phyloP scores from a whole-genome alignment of 306 rosid species.

The Cucumis cinereus region DNA sequence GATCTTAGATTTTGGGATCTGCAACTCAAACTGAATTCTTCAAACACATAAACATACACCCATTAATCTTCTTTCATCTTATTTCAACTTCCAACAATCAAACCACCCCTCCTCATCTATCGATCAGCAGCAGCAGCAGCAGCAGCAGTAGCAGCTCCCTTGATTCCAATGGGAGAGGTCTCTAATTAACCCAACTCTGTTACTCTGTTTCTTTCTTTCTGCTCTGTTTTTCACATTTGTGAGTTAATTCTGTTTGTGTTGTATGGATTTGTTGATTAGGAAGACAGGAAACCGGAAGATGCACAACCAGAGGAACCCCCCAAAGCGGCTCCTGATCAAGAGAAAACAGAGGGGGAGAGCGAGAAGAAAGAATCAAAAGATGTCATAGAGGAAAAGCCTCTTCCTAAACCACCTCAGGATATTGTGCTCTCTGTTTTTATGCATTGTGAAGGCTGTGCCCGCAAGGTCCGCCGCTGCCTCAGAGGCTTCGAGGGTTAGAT shows the following conservation, averaged over 20 bases:
- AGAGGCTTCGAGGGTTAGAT: conserved; percentile 58
- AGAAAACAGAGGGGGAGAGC: conserved; percentile 5
- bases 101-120: background rate
- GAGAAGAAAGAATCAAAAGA: conserved; percentile 19
- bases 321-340: conserved; percentile 16
- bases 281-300: conserved; percentile 40
- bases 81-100: too few species aligned
- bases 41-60: background rate
- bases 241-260: background rate
- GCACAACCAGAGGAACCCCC: conserved; percentile 24
- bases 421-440: conserved; percentile 69
- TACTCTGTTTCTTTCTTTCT: background rate
- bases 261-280: background rate
- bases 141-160: too few species aligned
- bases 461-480: conserved; percentile 73
- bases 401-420: conserved; percentile 40
- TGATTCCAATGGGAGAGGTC: background rate
- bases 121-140: too few species aligned
- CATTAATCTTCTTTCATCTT: background rate
- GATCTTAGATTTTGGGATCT: background rate
- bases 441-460: conserved; percentile 99
- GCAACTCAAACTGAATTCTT: background rate
- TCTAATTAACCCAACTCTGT: background rate
- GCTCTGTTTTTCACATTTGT: background rate
- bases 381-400: conserved; percentile 13